Conservation (phyloP, 371 early-diverging fungal genomes). For the Nosema granulosis region DNA sequence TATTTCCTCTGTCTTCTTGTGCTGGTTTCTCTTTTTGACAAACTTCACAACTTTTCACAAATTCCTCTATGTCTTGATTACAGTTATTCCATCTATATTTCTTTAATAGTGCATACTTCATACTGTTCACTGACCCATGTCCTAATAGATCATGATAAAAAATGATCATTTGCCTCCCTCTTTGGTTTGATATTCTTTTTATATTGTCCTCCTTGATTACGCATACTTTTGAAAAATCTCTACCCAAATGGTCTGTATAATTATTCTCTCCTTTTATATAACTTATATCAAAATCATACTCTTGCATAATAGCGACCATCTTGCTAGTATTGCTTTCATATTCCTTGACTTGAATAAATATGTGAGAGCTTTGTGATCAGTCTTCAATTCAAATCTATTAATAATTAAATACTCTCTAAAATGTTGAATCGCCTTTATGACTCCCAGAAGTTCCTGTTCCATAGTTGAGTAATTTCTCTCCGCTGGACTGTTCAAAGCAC, state of each 20-base stretch:
- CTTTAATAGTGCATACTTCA: slow-evolving; percentile 5
- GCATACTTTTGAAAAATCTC: slow-evolving; percentile 2
- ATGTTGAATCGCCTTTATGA: background rate
- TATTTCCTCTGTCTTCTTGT: background rate
- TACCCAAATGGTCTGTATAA: slow-evolving; percentile 24
- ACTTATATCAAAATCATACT: slow-evolving; percentile 34
- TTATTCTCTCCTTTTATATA: slow-evolving; percentile 19
- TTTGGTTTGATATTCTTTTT: background rate
- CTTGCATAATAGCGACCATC: slow-evolving; percentile 16
- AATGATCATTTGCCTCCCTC: background rate
- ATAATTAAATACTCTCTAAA: slow-evolving; percentile 6
- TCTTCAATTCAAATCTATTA: background rate
- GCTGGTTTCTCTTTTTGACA: slow-evolving; percentile 1
- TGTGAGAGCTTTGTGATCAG: slow-evolving; percentile 4
- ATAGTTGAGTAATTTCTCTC: slow-evolving; percentile 43
- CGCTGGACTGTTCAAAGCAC: background rate
- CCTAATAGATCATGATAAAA: slow-evolving; percentile 33
- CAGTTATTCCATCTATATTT: slow-evolving; percentile 25
- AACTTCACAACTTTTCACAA: background rate
- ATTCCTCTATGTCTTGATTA: slow-evolving; percentile 3
- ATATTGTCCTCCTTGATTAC: background rate
- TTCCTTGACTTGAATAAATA: slow-evolving; percentile 18
- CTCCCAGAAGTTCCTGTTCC: slow-evolving; percentile 21
- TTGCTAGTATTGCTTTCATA: slow-evolving; percentile 4
- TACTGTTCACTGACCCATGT: slow-evolving; percentile 9